phyloP scores from a whole-genome alignment of 83 land plant species.

The Picea mariana region DNA sequence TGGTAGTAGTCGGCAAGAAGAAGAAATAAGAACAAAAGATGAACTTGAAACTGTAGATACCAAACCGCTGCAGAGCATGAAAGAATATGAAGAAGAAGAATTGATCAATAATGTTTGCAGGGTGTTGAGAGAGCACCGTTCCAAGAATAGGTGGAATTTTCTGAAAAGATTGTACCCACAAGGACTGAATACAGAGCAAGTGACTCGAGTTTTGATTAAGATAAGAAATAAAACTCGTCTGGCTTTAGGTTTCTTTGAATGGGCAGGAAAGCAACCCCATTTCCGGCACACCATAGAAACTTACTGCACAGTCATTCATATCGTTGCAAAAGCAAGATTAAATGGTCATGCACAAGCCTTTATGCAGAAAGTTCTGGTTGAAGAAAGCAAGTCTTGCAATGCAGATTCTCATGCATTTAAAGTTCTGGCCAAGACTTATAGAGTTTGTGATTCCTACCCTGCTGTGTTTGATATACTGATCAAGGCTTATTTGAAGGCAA shows the following conservation, averaged over 20 bases:
- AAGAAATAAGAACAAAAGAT: conserved; percentile 2
- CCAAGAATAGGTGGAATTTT: conserved; percentile 44
- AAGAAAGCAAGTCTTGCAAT: conserved; percentile 1
- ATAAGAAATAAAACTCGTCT: conserved; percentile 46
- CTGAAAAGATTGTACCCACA: conserved; percentile 26
- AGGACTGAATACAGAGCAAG: conserved; percentile 31
- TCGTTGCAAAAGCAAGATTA: conserved; percentile 44
- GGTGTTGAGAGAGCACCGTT: conserved; percentile 42
- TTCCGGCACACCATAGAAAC: conserved; percentile 32
- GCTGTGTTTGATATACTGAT: conserved; percentile 65
- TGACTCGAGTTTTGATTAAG: conserved; percentile 35
- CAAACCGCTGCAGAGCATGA: neutral
- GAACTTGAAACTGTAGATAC: neutral
- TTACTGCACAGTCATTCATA: conserved; percentile 44
- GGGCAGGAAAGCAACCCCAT: conserved; percentile 18
- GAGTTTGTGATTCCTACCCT: conserved; percentile 50
- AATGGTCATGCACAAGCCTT: conserved; percentile 25
- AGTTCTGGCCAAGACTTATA: conserved; percentile 39
- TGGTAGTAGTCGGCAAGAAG: neutral
- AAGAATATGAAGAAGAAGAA: conserved; percentile 21
- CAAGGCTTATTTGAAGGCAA: conserved; percentile 30
- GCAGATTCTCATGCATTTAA: conserved; percentile 20
- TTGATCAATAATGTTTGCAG: conserved; percentile 36
- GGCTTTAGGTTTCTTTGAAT: conserved; percentile 58
- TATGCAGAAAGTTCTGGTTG: conserved; percentile 26